These are phyloP conservation scores for Ensete ventricosum DNA, from an alignment of 176 grass and related monocot species.

Conservation along the genomic window DNA sequence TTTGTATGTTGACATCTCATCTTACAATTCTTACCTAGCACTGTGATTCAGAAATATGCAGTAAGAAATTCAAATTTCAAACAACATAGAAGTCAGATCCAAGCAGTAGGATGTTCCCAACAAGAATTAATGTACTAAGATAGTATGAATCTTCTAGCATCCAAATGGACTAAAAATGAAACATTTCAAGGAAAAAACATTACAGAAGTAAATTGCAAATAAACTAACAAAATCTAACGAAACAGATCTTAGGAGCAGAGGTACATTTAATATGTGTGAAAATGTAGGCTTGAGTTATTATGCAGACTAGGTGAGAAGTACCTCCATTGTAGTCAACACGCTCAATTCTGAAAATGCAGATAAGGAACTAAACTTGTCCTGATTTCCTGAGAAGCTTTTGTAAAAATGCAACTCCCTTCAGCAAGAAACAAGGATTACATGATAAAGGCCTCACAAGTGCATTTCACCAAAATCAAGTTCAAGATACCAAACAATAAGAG, in stretches of 20 bases:
- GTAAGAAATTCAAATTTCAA: too few species aligned
- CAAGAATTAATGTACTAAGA: not conserved
- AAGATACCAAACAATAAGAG: not conserved
- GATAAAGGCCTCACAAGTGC: not conserved
- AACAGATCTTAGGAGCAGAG: not conserved
- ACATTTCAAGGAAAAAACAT: not conserved
- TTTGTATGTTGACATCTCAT: not conserved
- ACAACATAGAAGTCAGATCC: not conserved
- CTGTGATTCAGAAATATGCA: not conserved
- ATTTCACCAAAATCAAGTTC: not conserved
- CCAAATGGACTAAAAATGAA: not conserved
- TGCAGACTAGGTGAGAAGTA: not conserved
- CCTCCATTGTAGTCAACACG: not conserved
- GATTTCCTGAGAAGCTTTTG: not conserved
- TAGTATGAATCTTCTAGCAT: not conserved
- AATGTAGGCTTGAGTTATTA: not conserved
- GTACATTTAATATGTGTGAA: not conserved
- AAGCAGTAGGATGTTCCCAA: not conserved
- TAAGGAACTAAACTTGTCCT: not conserved
- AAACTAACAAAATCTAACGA: not conserved
- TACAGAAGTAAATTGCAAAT: not conserved
- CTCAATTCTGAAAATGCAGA: conserved; percentile 1
- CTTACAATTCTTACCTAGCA: not conserved
- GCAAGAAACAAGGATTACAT: too few species aligned
- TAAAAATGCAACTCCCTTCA: not conserved